Base-by-base conservation (phyloP, 1,139 yeast genomes). In the Debaryomycetaceae sp. region DNA sequence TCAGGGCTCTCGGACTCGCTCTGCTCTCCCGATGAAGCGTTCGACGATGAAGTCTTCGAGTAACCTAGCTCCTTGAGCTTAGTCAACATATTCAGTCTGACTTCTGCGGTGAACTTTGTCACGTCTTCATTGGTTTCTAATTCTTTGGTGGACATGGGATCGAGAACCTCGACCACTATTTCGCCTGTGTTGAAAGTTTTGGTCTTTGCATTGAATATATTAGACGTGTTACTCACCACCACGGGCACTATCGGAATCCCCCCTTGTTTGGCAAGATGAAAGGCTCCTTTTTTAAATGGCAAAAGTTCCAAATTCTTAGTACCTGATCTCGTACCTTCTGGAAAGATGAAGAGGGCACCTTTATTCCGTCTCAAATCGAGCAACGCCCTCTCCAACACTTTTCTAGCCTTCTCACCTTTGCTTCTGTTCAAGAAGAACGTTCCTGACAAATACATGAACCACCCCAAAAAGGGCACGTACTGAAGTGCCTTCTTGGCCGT, bases 271-370 rank as follows among this genome's bases (percentile, higher is more conserved):
- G 99, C 99, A 58, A 93, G 77, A 66, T 93, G 97, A 81, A 95
- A 95, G 0, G 98, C 98, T 42, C 99, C 99, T 62, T 95, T 95
- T 65, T 93, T 93, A 67, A 93, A 88, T 1, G 96, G 96, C 45
- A 88, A 73, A 63, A 95, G 68, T 8, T 76, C 82, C 42, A 95
- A 84, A 38, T 74, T 74, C 24, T 78, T 70, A 13, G 85, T 66
- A 50, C 83, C 87, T 0, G 97, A 88, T 63, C 99, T 80, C 1
- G 99, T 95, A 23, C 99, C 99, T 65, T 91, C 96, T 14, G 97
- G 96, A 74, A 88, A 91, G 68, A 91, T 80, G 72, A 84, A 91
- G 36, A 91, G 75, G 9, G 86, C 88, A 59, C 93, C 74, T 56
- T 82, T 80, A 40, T 81, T 70, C 9, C 63, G 58, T 60, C 81